Conservation (phyloP, 306 rosid species). For the Crotalaria pallida region DNA sequence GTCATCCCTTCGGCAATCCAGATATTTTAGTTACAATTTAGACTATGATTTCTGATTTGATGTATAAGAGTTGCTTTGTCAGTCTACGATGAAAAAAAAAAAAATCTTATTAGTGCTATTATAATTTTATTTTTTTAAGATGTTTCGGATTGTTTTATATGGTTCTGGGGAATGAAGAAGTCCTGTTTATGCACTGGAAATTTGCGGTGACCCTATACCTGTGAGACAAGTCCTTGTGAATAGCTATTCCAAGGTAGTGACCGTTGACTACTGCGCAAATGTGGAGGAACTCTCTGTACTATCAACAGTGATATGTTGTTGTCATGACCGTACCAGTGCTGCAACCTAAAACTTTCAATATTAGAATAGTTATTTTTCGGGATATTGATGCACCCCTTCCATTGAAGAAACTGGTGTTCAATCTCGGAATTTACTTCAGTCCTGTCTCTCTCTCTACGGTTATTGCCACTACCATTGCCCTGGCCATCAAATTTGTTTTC, state of each 20-base stretch:
- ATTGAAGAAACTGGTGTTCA: background rate
- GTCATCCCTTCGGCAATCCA: background rate
- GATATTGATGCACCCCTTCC: background rate
- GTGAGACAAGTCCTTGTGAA: background rate
- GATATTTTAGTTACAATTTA: background rate
- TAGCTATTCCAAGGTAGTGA: background rate
- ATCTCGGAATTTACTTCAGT: background rate
- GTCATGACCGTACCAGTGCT: background rate
- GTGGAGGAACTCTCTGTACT: background rate
- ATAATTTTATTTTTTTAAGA: background rate
- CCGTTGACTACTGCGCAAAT: background rate
- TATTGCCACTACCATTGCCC: background rate
- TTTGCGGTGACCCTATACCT: background rate
- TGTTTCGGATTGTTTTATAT: conserved; percentile 13
- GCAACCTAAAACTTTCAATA: background rate
- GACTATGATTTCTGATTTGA: background rate
- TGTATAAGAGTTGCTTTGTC: background rate
- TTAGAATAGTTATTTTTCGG: background rate
- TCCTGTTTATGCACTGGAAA: background rate
- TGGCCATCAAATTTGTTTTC: background rate
- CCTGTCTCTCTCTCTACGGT: background rate
- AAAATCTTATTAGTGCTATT: background rate
- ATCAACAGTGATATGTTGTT: background rate
- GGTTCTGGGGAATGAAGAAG: background rate
- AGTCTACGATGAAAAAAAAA: background rate